phyloP scores from a whole-genome alignment of 805 yeast species.

The Starmerella riodocensis region DNA sequence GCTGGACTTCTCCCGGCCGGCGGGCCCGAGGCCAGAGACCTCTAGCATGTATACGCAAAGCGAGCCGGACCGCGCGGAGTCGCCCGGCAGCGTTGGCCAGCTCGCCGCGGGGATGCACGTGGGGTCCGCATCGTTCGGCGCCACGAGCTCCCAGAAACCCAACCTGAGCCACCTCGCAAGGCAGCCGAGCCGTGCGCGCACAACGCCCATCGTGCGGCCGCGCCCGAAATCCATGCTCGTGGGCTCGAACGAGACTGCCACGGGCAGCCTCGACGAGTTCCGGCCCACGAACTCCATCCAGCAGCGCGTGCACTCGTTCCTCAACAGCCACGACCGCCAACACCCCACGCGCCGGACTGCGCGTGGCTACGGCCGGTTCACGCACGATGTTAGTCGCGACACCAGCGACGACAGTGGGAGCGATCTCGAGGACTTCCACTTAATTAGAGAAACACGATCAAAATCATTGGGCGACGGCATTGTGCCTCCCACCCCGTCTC shows the following conservation, averaged over 20 bases:
- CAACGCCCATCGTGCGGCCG: slow-evolving; percentile 3
- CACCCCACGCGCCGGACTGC: slow-evolving; percentile 51
- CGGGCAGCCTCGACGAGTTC: slow-evolving; percentile 12
- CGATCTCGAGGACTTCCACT: neutral
- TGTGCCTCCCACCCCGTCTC: slow-evolving; percentile 5
- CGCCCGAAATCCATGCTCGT: slow-evolving; percentile 20
- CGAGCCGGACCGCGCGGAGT: too few species aligned
- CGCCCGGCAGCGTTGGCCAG: too few species aligned
- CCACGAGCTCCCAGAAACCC: too few species aligned
- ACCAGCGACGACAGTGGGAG: neutral
- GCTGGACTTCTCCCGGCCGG: neutral
- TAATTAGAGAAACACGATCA: neutral
- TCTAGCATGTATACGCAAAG: too few species aligned
- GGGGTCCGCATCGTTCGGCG: too few species aligned
- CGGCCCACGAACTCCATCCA: slow-evolving; percentile 27
- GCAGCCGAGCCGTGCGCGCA: slow-evolving; percentile 2
- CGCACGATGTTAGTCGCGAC: slow-evolving; percentile 28
- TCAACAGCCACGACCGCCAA: slow-evolving; percentile 22
- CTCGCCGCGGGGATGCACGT: too few species aligned
- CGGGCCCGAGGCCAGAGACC: too few species aligned
- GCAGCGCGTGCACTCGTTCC: slow-evolving; percentile 27
- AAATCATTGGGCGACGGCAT: slow-evolving; percentile 1
- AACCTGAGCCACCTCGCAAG: too few species aligned
- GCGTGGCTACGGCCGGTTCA: slow-evolving; percentile 66
- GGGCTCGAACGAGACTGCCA: neutral